Base-by-base conservation (phyloP, 2,329 filamentous ascomycete genomes). In the Colletotrichum agaves region DNA sequence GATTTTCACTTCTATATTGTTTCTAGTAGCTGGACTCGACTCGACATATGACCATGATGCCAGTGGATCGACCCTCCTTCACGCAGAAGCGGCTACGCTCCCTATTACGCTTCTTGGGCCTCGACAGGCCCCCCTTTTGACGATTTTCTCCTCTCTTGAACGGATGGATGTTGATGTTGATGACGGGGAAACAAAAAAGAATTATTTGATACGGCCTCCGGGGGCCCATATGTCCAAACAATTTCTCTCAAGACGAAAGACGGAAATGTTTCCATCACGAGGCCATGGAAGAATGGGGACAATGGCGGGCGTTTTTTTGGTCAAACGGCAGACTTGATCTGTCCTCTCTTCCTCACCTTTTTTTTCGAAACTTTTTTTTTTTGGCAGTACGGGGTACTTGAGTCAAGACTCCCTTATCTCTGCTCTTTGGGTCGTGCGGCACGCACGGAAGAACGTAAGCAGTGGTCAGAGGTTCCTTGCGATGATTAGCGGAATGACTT, bases 1-100 rank as follows among this genome's bases (percentile, higher is more conserved):
- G 33, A 55, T 43, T 59, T 65, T 64, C 46, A 60, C 61, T 64
- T 67, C 53, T 55, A 55, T 67, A 64, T 60, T 64, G 53, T 67
- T 60, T 39, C 31, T 64, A 64, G 64, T 67, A 67, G 65, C 65
- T 67, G 65, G 65, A 67, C 65, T 64, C 61, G 65, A 67, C 65
- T 64, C 61, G 41, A 65, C 37, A 64, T 67, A 67, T 52, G 65
- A 55, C 61, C 47, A 59, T 60, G 61, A 60, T 55, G 47, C 61
- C 53, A 67, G 65, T 67, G 65, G 65, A 67, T 67, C 61, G 65
- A 64, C 65, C 19, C 41, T 64, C 52, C 64, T 65, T 64, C 11
- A 33, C 44, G 43, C 59, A 23, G 31, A 59, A 53, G 61, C 61
- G 61, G 55, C 65, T 67, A 60, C 52, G 13, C 61, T 55, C 47